Evolutionary conservation across 2,329 filamentous ascomycete species (phyloP).

Genomic region (Blumeria graminis): DNA sequence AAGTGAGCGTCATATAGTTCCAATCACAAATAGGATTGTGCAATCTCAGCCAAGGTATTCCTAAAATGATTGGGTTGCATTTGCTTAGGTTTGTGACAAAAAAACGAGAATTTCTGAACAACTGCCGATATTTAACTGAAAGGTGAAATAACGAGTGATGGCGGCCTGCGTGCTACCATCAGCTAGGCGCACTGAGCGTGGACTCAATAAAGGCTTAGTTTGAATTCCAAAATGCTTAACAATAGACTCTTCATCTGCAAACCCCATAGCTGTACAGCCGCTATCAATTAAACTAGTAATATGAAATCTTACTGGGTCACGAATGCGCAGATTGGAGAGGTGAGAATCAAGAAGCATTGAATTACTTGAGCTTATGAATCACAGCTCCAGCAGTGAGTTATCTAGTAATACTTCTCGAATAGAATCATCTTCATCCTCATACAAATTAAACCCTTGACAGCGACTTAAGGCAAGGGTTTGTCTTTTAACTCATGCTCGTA

Average conservation of each 20-base stretch:
- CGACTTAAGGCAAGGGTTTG: too few relatives aligned
- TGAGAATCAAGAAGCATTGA: neutral
- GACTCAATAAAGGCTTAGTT: neutral
- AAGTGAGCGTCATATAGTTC: neutral
- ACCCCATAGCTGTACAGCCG: neutral
- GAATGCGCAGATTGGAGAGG: neutral
- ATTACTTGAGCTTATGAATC: neutral
- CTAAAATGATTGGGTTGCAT: neutral
- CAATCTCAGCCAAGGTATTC: neutral
- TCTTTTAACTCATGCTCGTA: too few relatives aligned
- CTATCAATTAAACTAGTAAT: constrained; percentile 1
- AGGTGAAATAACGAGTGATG: neutral
- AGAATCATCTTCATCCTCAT: too few relatives aligned
- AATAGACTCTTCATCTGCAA: neutral
- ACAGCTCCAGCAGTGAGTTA: neutral
- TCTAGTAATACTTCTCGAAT: neutral
- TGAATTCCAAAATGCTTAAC: neutral
- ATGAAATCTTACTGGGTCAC: neutral
- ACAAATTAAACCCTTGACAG: too few relatives aligned
- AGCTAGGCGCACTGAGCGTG: neutral
- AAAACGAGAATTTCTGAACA: neutral
- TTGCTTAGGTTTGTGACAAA: neutral
- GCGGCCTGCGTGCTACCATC: neutral
- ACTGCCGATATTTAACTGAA: neutral
- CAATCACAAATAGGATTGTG: neutral